Evolutionary conservation across 1,139 yeast species (phyloP).

Genomic region (Eremothecium sinecaudum): DNA sequence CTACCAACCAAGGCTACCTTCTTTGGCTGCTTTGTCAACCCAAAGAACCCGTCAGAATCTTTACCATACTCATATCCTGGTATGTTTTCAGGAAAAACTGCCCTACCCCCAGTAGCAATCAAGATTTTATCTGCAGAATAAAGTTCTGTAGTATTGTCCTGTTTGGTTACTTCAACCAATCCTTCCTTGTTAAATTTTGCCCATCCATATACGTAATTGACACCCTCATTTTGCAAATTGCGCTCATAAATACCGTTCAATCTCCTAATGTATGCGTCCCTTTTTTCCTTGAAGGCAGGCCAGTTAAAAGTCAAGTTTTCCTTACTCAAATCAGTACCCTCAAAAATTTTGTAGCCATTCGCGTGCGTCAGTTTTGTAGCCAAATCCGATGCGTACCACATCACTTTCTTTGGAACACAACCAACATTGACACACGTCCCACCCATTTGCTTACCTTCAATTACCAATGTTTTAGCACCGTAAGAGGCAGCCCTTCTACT

Average conservation of each 20-base stretch:
- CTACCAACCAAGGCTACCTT: conserved; percentile 94
- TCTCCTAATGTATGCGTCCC: conserved; percentile 83
- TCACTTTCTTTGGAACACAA: conserved; percentile 96
- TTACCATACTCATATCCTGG: conserved; percentile 80
- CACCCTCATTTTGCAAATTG: conserved; percentile 80
- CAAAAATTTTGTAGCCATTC: conserved; percentile 67
- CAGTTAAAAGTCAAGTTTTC: conserved; percentile 54
- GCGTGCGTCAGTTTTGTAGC: conserved; percentile 71
- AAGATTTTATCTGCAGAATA: conserved; percentile 76
- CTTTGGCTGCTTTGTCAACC: conserved; percentile 71
- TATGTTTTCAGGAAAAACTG: conserved; percentile 54
- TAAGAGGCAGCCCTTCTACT: conserved; percentile 93
- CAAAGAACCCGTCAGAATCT: conserved; percentile 87
- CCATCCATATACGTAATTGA: conserved; percentile 78
- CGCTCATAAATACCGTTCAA: conserved; percentile 89
- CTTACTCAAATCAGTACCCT: conserved; percentile 45
- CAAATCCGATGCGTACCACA: conserved; percentile 95
- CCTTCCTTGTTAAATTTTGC: conserved; percentile 67
- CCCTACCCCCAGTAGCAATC: conserved; percentile 90
- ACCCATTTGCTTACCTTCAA: conserved; percentile 77
- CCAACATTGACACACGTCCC: conserved; percentile 99
- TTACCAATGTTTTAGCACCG: conserved; percentile 77
- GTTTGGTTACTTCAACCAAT: conserved; percentile 65
- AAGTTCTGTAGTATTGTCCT: conserved; percentile 45
- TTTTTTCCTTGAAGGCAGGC: conserved; percentile 67